phyloP scores from a whole-genome alignment of 768 basidiomycete genomes.

The Phaeolepiota aurea region DNA sequence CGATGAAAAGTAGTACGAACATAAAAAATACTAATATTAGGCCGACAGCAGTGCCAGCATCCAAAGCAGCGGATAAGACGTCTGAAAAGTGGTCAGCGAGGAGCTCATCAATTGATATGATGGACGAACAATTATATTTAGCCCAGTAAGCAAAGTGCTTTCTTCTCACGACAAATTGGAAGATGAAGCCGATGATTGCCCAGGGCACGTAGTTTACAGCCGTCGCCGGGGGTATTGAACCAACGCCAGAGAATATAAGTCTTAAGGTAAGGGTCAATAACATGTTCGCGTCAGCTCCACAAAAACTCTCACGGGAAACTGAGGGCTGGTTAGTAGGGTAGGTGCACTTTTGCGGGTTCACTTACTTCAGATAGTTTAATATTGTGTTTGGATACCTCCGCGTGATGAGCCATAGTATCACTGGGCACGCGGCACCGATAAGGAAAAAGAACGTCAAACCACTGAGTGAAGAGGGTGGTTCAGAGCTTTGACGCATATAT shows the following conservation, averaged over 20 bases:
- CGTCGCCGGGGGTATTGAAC: conserved; percentile 71
- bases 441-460: conserved; percentile 64
- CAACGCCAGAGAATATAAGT: conserved; percentile 64
- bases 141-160: conserved; percentile 67
- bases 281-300: no score
- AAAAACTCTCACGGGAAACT: conserved; percentile 44
- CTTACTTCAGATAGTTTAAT: conserved; percentile 63
- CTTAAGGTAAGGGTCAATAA: conserved; percentile 20
- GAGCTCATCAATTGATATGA: not conserved
- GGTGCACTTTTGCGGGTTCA: conserved; percentile 4
- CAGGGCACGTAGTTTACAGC: conserved; percentile 82
- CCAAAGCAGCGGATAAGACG: conserved; percentile 68
- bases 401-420: conserved; percentile 54
- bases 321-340: conserved; percentile 3
- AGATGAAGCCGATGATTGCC: conserved; percentile 68
- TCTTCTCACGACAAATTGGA: conserved; percentile 65
- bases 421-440: conserved; percentile 58
- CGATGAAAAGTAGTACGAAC: conserved; percentile 12
- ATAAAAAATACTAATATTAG: conserved; percentile 59
- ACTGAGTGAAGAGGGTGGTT: not conserved
- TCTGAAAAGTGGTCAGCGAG: conserved; percentile 26
- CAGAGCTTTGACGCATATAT: not conserved
- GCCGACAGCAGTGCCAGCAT: conserved; percentile 64
- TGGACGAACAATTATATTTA: conserved; percentile 63
- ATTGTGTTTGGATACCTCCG: conserved; percentile 55